Base-by-base conservation (phyloP, 2,329 filamentous ascomycete genomes). In the Byssochlamys sp. region DNA sequence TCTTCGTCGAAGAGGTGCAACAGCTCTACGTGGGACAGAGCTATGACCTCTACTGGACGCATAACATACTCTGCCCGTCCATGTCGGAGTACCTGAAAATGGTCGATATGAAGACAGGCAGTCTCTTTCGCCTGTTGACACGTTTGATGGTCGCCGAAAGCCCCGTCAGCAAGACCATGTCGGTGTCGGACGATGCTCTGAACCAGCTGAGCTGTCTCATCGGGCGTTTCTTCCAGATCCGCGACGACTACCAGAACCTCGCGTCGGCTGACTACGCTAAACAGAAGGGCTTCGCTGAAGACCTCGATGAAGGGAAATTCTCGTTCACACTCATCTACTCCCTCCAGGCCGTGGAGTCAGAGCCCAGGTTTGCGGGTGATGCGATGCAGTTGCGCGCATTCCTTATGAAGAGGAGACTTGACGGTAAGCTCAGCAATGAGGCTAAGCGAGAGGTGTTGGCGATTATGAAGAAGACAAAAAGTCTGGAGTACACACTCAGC, bases 251-350 rank as follows among this genome's bases (percentile, higher is more conserved):
- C 29, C 55, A 62, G 55, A 66, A 64, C 29, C 57, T 68, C 6
- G 58, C 56, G 12, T 59, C 55, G 1, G 50, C 28, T 2, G 55
- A 60, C 58, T 75, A 75, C 56, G 59, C 67, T 1, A 57, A 64
- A 1, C 59, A 69, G 33, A 75, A 75, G 58, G 71, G 74, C 0
- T 72, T 73, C 53, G 70, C 67, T 56, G 73, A 75, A 55, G 74
- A 76, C 56, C 57, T 77, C 0, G 71, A 73, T 54, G 72, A 76
- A 57, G 73, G 73, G 2, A 76, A 77, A 61, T 67, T 19, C 19
- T 19, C 19, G 19, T 19, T 19, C 19, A 19, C 19, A 19, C 19
- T 19, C 19, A 19, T 19, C 19, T 19, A 19, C 19, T 19, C 19
- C 19, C 19, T 19, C 19, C 19, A 19, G 19, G 19, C 19, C 19